Evolutionary conservation across 2,329 filamentous ascomycete genomes (phyloP).

Genomic region (Teratosphaeria zuluensis): DNA sequence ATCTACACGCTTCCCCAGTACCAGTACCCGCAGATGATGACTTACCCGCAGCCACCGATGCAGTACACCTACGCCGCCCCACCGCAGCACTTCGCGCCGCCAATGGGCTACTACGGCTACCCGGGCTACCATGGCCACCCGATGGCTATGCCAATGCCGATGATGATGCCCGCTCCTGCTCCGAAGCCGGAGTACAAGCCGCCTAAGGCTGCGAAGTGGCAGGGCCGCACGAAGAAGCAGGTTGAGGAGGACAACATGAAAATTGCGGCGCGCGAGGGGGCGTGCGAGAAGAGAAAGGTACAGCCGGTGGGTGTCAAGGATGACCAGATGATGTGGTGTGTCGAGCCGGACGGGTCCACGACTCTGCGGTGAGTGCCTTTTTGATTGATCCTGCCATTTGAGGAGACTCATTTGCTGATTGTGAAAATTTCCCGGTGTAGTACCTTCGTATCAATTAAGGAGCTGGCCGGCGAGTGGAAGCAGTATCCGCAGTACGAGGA

Average conservation of each 20-base stretch:
- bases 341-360: constrained; percentile 21
- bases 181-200: not conserved
- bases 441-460: constrained; percentile 24
- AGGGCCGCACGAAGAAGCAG: constrained; percentile 27
- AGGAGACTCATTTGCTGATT: not conserved
- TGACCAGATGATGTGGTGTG: constrained; percentile 28
- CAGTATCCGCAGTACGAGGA: constrained; percentile 24
- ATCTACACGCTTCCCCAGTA: constrained; percentile 6
- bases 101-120: not conserved
- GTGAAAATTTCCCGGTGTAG: constrained; percentile 6
- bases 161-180: constrained; percentile 4
- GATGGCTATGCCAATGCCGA: not conserved
- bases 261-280: constrained; percentile 25
- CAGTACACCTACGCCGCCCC: constrained; percentile 2
- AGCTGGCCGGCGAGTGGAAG: constrained; percentile 26
- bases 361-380: constrained; percentile 20
- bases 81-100: not conserved
- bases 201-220: constrained; percentile 18
- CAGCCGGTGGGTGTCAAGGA: constrained; percentile 22
- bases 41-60: constrained; percentile 1
- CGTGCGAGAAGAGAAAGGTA: constrained; percentile 25
- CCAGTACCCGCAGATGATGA: not conserved
- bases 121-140: not conserved
- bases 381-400: not conserved
- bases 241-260: constrained; percentile 31